phyloP scores from a whole-genome alignment of 345 rosid species.

The Carallia pectinifolia region DNA sequence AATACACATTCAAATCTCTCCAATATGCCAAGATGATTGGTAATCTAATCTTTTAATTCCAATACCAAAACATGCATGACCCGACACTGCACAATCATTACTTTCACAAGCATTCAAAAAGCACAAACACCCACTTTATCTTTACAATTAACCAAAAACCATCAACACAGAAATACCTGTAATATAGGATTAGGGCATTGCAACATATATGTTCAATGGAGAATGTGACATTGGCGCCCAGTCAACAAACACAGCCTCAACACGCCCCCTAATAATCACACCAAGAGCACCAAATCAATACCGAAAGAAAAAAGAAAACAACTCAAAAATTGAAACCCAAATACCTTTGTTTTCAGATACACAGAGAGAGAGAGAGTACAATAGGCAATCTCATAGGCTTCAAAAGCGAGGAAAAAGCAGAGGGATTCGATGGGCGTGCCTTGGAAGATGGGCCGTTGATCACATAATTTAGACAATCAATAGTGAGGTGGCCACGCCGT shows the following conservation, averaged over 20 bases:
- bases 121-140: neutral
- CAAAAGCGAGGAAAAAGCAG: no score
- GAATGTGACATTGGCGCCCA: constrained; percentile 51
- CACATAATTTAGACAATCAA: constrained; percentile 27
- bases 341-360: constrained; percentile 1
- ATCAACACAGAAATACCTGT: constrained; percentile 40
- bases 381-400: no score
- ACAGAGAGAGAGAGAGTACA: constrained; percentile 5
- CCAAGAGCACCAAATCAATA: neutral
- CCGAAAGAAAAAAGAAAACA: neutral
- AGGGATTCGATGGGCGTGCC: no score
- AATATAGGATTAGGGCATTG: constrained; percentile 78
- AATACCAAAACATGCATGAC: no score
- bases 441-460: no score
- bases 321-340: no score
- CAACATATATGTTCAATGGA: no score
- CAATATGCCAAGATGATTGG: no score
- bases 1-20: no score
- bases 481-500: constrained; percentile 56
- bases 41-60: no score
- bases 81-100: no score
- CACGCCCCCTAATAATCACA: constrained; percentile 48
- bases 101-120: neutral
- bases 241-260: constrained; percentile 61
- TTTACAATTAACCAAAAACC: neutral